Conservation (phyloP, 148 eudicot species). For the Dianthus caryophyllus region DNA sequence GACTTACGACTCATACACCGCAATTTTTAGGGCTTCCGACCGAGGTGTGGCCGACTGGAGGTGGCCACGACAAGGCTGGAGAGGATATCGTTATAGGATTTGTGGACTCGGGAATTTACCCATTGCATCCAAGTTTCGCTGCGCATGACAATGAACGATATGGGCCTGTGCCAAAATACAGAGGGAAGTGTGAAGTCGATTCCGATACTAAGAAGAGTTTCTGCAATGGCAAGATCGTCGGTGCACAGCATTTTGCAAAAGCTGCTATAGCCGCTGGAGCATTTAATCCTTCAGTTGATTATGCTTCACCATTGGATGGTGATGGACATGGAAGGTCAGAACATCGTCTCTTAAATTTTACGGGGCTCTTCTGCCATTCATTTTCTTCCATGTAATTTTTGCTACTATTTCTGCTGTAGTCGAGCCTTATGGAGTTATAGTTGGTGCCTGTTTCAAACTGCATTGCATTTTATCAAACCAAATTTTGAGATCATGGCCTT, state of each 20-base stretch:
- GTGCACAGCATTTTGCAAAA: conserved; percentile 96
- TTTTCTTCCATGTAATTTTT: neutral
- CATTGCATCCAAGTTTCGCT: conserved; percentile 86
- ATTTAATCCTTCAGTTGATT: conserved; percentile 76
- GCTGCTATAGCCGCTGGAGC: conserved; percentile 95
- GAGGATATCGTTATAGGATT: conserved; percentile 91
- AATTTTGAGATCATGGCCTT: no score
- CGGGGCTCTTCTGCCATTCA: neutral
- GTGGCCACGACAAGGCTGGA: conserved; percentile 85
- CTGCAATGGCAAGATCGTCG: conserved; percentile 95
- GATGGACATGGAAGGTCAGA: conserved; percentile 99
- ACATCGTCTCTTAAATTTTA: neutral
- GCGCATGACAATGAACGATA: conserved; percentile 62
- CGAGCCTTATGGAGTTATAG: neutral
- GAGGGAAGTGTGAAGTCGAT: conserved; percentile 90
- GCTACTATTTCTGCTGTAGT: neutral
- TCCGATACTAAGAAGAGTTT: conserved; percentile 57
- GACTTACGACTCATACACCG: conserved; percentile 94
- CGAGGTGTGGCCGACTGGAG: conserved; percentile 97
- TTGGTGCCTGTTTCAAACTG: neutral
- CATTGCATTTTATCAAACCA: neutral
- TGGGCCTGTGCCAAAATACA: conserved; percentile 76
- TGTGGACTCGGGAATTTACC: conserved; percentile 87
- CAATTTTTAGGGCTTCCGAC: conserved; percentile 96
- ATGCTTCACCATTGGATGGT: conserved; percentile 93